Conservation (phyloP, 1,139 yeast genomes). For the Zygotorulaspora mrakii region DNA sequence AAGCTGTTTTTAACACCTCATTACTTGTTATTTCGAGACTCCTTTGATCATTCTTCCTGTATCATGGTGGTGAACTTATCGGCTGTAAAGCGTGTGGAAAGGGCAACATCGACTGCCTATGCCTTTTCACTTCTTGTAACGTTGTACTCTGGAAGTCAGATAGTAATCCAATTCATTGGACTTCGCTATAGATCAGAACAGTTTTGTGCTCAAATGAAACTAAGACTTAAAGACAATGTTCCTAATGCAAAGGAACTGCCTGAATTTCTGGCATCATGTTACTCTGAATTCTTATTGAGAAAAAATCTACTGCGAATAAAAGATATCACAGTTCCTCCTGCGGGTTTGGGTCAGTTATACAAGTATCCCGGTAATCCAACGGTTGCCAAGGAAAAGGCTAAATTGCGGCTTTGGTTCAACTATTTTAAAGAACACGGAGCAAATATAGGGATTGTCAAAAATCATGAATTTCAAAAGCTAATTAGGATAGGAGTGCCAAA, state of each 20-base stretch:
- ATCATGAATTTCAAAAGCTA: conserved; percentile 74
- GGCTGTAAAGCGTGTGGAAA: conserved; percentile 78
- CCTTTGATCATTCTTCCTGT: conserved; percentile 65
- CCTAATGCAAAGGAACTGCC: conserved; percentile 58
- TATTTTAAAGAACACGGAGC: conserved; percentile 80
- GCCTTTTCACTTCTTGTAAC: conserved; percentile 75
- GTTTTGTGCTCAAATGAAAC: conserved; percentile 67
- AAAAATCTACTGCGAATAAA: conserved; percentile 50
- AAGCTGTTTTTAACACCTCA: conserved; percentile 66
- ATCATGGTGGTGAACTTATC: conserved; percentile 70
- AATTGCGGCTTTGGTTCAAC: conserved; percentile 91
- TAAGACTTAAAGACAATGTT: conserved; percentile 59
- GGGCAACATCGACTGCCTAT: conserved; percentile 71
- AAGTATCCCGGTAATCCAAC: conserved; percentile 88
- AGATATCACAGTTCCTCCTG: conserved; percentile 56
- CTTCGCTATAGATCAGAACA: conserved; percentile 73
- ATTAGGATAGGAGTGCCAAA: conserved; percentile 91
- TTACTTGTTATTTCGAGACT: conserved; percentile 69
- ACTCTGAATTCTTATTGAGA: conserved; percentile 76
- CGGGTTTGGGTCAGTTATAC: conserved; percentile 79
- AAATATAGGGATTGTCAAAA: conserved; percentile 69
- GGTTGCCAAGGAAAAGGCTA: conserved; percentile 73
- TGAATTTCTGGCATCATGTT: conserved; percentile 67
- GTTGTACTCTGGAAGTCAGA: conserved; percentile 61
- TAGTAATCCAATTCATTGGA: conserved; percentile 74